phyloP scores from a whole-genome alignment of 768 basidiomycete species.

The Clathrus columnatus region DNA sequence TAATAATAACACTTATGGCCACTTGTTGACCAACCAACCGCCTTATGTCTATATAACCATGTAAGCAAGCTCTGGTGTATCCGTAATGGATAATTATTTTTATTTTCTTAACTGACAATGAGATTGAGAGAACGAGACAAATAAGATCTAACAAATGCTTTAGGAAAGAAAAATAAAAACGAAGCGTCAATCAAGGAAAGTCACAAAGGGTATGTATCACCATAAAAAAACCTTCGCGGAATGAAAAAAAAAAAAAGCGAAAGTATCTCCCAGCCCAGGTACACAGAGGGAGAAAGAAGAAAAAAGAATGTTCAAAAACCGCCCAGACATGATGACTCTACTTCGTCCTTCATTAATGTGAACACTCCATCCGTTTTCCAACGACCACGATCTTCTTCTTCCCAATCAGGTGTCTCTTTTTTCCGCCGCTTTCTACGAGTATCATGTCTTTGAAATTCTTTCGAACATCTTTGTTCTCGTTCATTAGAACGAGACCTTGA shows the following conservation, averaged over 20 bases:
- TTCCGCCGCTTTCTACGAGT: background rate
- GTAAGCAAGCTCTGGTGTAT: too few species aligned
- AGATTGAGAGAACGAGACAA: too few species aligned
- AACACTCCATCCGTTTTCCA: constrained; percentile 1
- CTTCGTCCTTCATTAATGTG: background rate
- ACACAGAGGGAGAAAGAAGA: background rate
- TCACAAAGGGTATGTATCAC: background rate
- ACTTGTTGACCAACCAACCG: too few species aligned
- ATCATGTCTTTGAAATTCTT: background rate
- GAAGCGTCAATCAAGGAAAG: too few species aligned
- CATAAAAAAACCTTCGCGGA: too few species aligned
- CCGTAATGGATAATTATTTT: too few species aligned
- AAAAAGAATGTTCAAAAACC: background rate
- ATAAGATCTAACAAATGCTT: too few species aligned
- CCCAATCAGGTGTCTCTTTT: background rate
- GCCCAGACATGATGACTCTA: background rate
- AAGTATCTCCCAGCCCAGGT: background rate
- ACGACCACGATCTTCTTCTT: background rate
- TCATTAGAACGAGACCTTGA: background rate
- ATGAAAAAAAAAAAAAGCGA: too few species aligned
- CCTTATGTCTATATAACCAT: too few species aligned
- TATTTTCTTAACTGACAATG: too few species aligned
- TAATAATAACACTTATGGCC: too few species aligned
- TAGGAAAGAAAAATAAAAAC: too few species aligned
- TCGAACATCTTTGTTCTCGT: background rate